Evolutionary conservation across 2,329 filamentous ascomycete species (phyloP).

Genomic region (Aureobasidium sp.): DNA sequence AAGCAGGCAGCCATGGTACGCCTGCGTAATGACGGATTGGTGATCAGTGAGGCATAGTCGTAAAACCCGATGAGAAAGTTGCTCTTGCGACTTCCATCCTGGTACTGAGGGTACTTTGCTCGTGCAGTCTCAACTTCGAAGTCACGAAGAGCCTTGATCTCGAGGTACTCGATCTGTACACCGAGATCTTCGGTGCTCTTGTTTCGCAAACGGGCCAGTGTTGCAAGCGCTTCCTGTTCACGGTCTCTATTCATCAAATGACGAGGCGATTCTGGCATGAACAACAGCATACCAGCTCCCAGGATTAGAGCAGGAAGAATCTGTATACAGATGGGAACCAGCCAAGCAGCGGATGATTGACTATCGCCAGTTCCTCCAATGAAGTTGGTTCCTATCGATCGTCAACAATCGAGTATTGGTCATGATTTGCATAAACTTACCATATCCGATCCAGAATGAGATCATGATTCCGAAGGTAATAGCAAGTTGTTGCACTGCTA

Average conservation of each 20-base stretch:
- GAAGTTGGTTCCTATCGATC: constrained; percentile 30
- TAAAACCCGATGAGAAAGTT: constrained; percentile 20
- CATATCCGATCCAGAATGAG: constrained; percentile 32
- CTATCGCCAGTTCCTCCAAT: constrained; percentile 45
- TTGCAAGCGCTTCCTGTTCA: constrained; percentile 57
- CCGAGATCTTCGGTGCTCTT: constrained; percentile 56
- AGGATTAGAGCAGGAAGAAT: constrained; percentile 58
- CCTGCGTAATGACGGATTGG: constrained; percentile 56
- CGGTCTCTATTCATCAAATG: constrained; percentile 65
- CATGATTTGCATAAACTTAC: not conserved
- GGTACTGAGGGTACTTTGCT: constrained; percentile 56
- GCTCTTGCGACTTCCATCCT: constrained; percentile 19
- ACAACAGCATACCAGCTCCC: constrained; percentile 59
- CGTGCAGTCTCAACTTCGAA: constrained; percentile 66
- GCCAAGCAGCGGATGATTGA: constrained; percentile 64
- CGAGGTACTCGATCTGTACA: constrained; percentile 67
- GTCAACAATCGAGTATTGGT: not conserved
- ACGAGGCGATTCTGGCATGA: constrained; percentile 71
- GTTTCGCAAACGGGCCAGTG: constrained; percentile 57
- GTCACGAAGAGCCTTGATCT: constrained; percentile 68
- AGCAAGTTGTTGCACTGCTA: constrained; percentile 57
- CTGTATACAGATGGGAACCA: constrained; percentile 63
- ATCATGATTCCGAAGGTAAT: constrained; percentile 39
- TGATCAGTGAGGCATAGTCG: constrained; percentile 42
- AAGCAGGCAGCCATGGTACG: constrained; percentile 51